Evolutionary conservation across 495 filamentous ascomycete species (phyloP), one percentile per base, ranked within the genome.

Genomic region (Daldinia concentrica): DNA sequence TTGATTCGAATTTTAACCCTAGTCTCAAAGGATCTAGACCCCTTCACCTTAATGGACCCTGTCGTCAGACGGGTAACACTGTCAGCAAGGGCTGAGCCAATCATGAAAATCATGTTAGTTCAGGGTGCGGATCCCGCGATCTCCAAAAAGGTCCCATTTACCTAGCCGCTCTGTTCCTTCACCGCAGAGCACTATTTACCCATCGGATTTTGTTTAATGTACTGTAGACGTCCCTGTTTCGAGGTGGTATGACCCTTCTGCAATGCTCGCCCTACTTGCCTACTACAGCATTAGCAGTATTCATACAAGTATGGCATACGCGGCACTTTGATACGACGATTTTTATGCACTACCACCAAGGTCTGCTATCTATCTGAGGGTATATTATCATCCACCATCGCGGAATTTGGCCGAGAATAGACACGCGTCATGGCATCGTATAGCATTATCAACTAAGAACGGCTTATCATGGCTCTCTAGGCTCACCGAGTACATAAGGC

Each of bases 1-100:
- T 39, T 36, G 27, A 24, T 22, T 52, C 43, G 8, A 48, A 54
- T 30, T 27, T 54, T 55, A 70, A 62, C 64, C 66, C 65, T 55
- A 50, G 73, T 63, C 59, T 51, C 4, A 61, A 66, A 73, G 73
- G 73, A 75, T 75, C 69, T 59, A 66, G 66, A 73, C 55, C 73
- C 73, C 73, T 69, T 73, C 52, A 60, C 43, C 30, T 59, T 63
- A 30, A 58, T 29, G 37, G 56, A 34, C 61, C 37, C 58, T 51
- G 52, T 57, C 60, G 56, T 73, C 52, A 69, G 64, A 72, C 54
- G 45, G 57, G 52, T 64, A 54, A 61, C 64, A 36, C 22, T 59
- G 22, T 68, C 64, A 72, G 69, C 64, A 60, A 68, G 54, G 48
- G 9, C 36, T 62, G 29, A 51, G 19, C 69, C 69, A 72, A 68